A percentile compares a stretch with the other conserved stretches of the same genome.
These are phyloP conservation scores for Usnea hakonensis DNA, from an alignment of 495 filamentous ascomycete genomes.

Conservation along the genomic window DNA sequence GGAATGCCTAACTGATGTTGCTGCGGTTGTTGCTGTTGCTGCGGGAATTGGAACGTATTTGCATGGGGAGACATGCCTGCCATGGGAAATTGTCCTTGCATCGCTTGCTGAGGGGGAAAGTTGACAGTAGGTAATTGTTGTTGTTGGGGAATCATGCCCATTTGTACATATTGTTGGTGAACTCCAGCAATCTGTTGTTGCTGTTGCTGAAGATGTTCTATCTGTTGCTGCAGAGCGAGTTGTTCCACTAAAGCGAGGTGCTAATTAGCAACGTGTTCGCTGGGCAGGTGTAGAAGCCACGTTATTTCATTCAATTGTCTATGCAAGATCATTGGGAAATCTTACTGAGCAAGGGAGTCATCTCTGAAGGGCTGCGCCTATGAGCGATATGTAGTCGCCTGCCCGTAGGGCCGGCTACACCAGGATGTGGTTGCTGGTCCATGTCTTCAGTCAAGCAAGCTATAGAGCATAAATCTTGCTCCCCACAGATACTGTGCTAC, in stretches of 20 bases:
- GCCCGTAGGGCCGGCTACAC: constrained; percentile 72
- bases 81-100: constrained; percentile 52
- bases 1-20: constrained; percentile 58
- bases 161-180: constrained; percentile 94
- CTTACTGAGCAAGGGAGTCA: constrained; percentile 98
- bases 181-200: constrained; percentile 96
- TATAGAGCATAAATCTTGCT: not conserved
- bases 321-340: constrained; percentile 33
- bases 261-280: constrained; percentile 13
- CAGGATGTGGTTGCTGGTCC: constrained; percentile 76
- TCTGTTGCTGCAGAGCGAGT: constrained; percentile 97
- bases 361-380: constrained; percentile 91
- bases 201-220: constrained; percentile 94
- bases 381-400: constrained; percentile 96
- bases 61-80: constrained; percentile 74
- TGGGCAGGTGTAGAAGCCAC: not conserved
- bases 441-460: constrained; percentile 36
- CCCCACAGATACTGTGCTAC: not conserved
- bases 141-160: constrained; percentile 82
- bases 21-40: constrained; percentile 66
- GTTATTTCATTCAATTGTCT: not conserved
- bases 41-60: constrained; percentile 83
- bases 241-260: constrained; percentile 69
- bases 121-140: constrained; percentile 70
- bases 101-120: constrained; percentile 47